Evolutionary conservation across 2,329 filamentous ascomycete species (phyloP).

Genomic region (Apiospora phragmitis): DNA sequence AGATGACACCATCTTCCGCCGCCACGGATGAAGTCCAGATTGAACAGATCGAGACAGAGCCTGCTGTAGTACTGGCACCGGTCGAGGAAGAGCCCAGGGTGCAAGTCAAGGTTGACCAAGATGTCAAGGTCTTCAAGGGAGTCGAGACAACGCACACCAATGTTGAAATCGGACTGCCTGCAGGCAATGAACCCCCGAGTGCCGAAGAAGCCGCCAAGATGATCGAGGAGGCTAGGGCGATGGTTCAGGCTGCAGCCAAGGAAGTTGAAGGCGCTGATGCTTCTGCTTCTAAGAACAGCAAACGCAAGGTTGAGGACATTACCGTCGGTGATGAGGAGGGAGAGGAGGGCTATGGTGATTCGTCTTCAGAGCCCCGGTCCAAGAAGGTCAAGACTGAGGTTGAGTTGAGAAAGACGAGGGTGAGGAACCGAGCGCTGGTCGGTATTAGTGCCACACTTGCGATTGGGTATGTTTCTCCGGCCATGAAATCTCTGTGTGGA

Average conservation of each 20-base stretch:
- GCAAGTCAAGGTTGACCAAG: conserved; percentile 69
- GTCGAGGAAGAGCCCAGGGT: conserved; percentile 61
- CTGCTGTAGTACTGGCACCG: conserved; percentile 48
- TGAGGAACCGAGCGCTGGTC: conserved; percentile 81
- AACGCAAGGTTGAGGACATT: conserved; percentile 75
- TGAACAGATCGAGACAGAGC: conserved; percentile 52
- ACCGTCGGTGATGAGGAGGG: conserved; percentile 63
- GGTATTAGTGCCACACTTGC: conserved; percentile 86
- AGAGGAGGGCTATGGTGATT: conserved; percentile 35
- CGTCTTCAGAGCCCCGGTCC: conserved; percentile 42
- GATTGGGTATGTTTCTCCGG: conserved; percentile 71
- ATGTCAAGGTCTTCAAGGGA: conserved; percentile 49
- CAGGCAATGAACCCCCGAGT: conserved; percentile 63
- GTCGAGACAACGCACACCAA: conserved; percentile 70
- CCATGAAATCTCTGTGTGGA: conserved; percentile 23
- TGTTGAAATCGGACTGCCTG: conserved; percentile 74
- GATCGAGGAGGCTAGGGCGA: conserved; percentile 82
- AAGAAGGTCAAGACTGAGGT: conserved; percentile 84
- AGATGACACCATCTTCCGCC: conserved; percentile 33
- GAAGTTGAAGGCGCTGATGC: conserved; percentile 38
- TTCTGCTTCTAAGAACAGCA: conserved; percentile 53
- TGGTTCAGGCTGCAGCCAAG: conserved; percentile 68
- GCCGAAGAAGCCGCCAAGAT: conserved; percentile 79
- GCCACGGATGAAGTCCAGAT: conserved; percentile 34
- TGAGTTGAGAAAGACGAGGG: conserved; percentile 80